These are phyloP conservation scores for Fragaria ananassa DNA, from an alignment of 306 rosid genomes.

Conservation along the genomic window DNA sequence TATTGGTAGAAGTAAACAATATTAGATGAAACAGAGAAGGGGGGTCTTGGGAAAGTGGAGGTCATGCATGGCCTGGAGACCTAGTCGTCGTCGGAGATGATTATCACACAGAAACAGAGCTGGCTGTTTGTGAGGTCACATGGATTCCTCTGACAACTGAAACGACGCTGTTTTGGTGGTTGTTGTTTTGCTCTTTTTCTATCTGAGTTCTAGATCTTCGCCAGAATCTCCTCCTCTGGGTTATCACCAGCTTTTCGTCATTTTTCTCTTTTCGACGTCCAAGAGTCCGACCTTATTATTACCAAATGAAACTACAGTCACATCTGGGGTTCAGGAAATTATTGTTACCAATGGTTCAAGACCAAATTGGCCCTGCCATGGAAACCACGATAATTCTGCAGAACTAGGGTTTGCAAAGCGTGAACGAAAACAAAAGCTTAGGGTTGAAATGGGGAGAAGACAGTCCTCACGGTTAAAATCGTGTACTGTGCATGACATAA, in stretches of 20 bases:
- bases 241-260: slow-evolving; percentile 50
- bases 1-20: slow-evolving; percentile 9
- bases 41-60: slow-evolving; percentile 33
- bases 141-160: slow-evolving; percentile 77
- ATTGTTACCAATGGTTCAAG: background rate
- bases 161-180: slow-evolving; percentile 26
- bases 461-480: background rate
- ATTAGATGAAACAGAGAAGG: background rate
- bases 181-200: slow-evolving; percentile 10
- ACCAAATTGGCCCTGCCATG: background rate
- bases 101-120: slow-evolving; percentile 18
- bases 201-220: slow-evolving; percentile 39
- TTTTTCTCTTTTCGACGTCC: slow-evolving; percentile 45
- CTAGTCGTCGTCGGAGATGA: slow-evolving; percentile 38
- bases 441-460: background rate
- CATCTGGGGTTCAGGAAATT: background rate
- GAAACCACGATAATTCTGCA: no score
- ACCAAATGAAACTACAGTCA: slow-evolving; percentile 45
- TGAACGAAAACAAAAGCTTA: background rate
- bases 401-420: background rate
- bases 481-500: slow-evolving; percentile 10
- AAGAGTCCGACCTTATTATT: slow-evolving; percentile 57
- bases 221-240: slow-evolving; percentile 42
- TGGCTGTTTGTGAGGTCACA: slow-evolving; percentile 64
- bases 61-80: slow-evolving; percentile 13